Evolutionary conservation across 2,329 filamentous ascomycete genomes (phyloP).

Genomic region (Allantophomopsis lycopodina): DNA sequence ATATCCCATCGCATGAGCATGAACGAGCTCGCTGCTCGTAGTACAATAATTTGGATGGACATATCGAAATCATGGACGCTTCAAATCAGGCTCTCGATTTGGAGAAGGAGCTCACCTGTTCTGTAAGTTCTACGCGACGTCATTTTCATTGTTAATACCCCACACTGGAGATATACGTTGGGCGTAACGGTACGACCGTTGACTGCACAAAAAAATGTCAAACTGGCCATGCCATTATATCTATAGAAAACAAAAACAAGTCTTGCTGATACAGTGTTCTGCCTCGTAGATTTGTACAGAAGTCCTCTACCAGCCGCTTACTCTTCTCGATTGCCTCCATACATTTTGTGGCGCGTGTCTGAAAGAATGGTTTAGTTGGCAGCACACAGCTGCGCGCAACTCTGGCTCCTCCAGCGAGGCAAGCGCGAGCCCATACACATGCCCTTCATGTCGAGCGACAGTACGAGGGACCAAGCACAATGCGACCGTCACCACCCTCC

Average conservation of each 20-base stretch:
- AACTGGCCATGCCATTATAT: background rate
- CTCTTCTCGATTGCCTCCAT: constrained; percentile 83
- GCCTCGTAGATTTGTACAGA: constrained; percentile 86
- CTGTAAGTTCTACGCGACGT: constrained; percentile 44
- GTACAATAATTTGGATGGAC: too few species aligned
- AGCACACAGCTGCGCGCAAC: constrained; percentile 24
- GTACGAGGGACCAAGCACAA: constrained; percentile 85
- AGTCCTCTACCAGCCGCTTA: constrained; percentile 80
- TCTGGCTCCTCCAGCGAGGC: constrained; percentile 10
- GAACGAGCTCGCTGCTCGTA: too few species aligned
- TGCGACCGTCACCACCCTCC: constrained; percentile 74
- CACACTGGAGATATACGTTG: background rate
- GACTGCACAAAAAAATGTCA: too few species aligned
- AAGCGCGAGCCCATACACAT: constrained; percentile 50
- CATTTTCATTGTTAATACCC: background rate
- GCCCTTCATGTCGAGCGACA: constrained; percentile 77
- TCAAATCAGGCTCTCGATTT: constrained; percentile 49
- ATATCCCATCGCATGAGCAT: too few species aligned
- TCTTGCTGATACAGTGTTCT: background rate
- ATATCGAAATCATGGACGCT: constrained; percentile 29
- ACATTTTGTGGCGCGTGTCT: constrained; percentile 93
- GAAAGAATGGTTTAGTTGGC: constrained; percentile 89
- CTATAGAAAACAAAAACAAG: background rate
- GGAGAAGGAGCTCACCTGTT: constrained; percentile 90
- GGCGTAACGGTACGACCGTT: too few species aligned